These are phyloP conservation scores for Monilinia polystroma DNA, from an alignment of 2,329 filamentous ascomycete species.

Conservation along the genomic window DNA sequence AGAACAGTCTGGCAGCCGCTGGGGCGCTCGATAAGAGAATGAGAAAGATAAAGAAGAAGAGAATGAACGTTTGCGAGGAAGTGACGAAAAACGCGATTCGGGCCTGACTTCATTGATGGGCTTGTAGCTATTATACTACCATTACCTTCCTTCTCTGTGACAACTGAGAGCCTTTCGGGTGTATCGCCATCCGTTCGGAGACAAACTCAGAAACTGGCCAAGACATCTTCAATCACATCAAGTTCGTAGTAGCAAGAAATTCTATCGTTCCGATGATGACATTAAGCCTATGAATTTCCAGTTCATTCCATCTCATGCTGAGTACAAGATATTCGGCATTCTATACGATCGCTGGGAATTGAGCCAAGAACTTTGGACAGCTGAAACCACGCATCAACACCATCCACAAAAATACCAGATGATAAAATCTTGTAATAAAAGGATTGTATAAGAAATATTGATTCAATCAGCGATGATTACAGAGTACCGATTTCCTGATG, in stretches of 20 bases:
- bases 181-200: slow-evolving; percentile 30
- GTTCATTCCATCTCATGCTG: slow-evolving; percentile 18
- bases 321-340: background rate
- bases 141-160: slow-evolving; percentile 22
- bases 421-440: background rate
- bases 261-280: no score
- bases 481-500: background rate
- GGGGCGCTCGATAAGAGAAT: slow-evolving; percentile 39
- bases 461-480: background rate
- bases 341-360: background rate
- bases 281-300: background rate
- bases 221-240: slow-evolving; percentile 30
- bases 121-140: slow-evolving; percentile 4
- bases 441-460: background rate
- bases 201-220: slow-evolving; percentile 24
- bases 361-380: slow-evolving; percentile 29
- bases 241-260: slow-evolving; percentile 20
- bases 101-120: background rate
- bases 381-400: slow-evolving; percentile 29
- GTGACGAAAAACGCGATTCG: background rate
- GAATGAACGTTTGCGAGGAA: slow-evolving; percentile 22
- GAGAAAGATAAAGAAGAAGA: slow-evolving; percentile 28
- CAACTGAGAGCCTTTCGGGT: slow-evolving; percentile 28
- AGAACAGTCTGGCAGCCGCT: slow-evolving; percentile 36
- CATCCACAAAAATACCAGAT: slow-evolving; percentile 23